Evolutionary conservation across 257 asterid species (phyloP), one percentile per base, ranked within the genome.

Genomic region (Ehretia macrophylla): DNA sequence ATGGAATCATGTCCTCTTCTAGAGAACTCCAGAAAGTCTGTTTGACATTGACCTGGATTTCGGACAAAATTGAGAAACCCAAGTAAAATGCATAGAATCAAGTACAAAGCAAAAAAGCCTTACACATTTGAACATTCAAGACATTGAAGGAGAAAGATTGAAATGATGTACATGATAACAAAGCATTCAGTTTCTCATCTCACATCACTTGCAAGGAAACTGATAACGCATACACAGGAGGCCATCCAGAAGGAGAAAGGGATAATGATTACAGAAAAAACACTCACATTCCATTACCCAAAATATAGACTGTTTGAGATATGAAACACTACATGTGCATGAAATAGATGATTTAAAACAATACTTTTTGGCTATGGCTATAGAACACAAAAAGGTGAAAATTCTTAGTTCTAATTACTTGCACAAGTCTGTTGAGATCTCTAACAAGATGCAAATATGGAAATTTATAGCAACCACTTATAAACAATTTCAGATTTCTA

Each of bases 1-100:
- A 77, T 55, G 97, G 96, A 76, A 82, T 69, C 82, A 89, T 65
- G 58, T 86, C 94, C 67, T 86, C 96, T 82, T 89, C 97, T 83
- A 93, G 75, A 11, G 88, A 73, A 55, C 56, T 81, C 99, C 99
- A 93, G 56, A 83, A 27, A 79, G 77, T 79, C 83, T 93, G 96
- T 72, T 72, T 78, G 23, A 83, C 86, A 62, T 72, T 71, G 62
- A 76, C 78, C 99, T 93, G 88, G 45, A 68, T 75, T 63, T 46
- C 17, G 14, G 58, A 63, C 40, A 60, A 69, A n/a, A 63, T 20
- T 55, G 44, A n/a, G 17, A 50, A 57, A 63, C 13, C 5, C 53
- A 55, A 61, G 32, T 65, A 32, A 50, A 63, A 65, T n/a, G n/a
- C n/a, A n/a, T n/a, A n/a, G n/a, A n/a, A n/a, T n/a, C n/a, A n/a